Conservation (phyloP, 352 stramenopile genomes). For the Phytophthora europaea region DNA sequence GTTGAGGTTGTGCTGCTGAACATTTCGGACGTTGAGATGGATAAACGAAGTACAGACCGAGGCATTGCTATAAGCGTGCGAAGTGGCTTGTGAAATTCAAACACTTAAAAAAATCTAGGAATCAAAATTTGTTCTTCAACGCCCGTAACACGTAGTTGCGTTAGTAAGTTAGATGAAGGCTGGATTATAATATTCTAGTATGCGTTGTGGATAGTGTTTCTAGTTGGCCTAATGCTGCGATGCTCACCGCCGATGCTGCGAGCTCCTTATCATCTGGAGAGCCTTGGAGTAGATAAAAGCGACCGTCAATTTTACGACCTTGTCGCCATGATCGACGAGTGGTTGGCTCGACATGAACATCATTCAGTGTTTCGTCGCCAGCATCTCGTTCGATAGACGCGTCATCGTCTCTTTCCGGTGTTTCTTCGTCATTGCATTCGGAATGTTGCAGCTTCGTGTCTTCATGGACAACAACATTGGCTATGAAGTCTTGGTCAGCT, state of each 20-base stretch:
- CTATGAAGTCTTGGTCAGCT: constrained; percentile 6
- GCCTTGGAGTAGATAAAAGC: constrained; percentile 26
- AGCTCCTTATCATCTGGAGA: neutral
- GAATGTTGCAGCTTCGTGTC: neutral
- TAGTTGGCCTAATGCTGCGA: neutral
- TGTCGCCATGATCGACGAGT: constrained; percentile 14
- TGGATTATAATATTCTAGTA: neutral
- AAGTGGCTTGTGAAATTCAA: neutral
- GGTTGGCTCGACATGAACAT: neutral
- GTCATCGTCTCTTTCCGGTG: constrained; percentile 4
- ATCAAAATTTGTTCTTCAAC: neutral
- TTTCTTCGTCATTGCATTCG: constrained; percentile 2
- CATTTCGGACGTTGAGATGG: neutral
- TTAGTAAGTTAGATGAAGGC: neutral
- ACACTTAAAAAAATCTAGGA: neutral
- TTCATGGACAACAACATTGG: neutral
- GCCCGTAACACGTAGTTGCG: neutral
- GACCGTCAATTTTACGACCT: constrained; percentile 32
- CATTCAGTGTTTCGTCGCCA: neutral
- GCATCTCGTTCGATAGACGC: neutral
- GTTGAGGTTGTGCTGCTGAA: neutral
- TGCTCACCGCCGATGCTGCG: neutral
- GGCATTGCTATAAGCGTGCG: neutral
- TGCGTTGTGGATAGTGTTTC: neutral
- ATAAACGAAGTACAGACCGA: neutral